Evolutionary conservation across 371 early-diverging fungal species (phyloP), one percentile per base, ranked within the genome.

Genomic region (Mycotypha africana): DNA sequence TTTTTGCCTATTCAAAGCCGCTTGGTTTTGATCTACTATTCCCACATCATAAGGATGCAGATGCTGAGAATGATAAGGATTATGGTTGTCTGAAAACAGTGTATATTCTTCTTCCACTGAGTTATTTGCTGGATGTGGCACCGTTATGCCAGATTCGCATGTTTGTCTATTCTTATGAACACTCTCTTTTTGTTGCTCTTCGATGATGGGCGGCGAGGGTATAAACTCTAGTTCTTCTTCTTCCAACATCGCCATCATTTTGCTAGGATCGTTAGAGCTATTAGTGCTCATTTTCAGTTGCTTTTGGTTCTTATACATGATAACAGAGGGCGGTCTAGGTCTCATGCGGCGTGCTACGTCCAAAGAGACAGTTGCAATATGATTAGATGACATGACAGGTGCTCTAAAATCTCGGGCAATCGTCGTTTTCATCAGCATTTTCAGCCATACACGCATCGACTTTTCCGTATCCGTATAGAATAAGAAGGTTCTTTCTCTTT

Each of bases 381-480:
- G 82, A 56, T 80, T 79, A 16, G 82, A 82, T 6, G 81, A 80
- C 48, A 84, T 73, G 26, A 84, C 85, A 28, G 85, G 85, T 11
- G 81, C 78, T 57, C 39, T 60, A 12, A 64, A 55, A 50, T 84
- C 81, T 9, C 83, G 67, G 16, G 74, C 67, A 53, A 86, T 86
- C 0, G 87, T 81, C n/a, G 83, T 76, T 47, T 86, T 86, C 74
- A 84, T 85, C 44, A 86, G 48, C 22, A 77, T 76, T 31, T 78
- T 82, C 21, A 84, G 61, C 85, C 85, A 86, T 1, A 56, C 56
- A 8, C 69, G 69, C 72, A 78, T 78, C 8, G 65, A 67, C 1
- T 67, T 58, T 38, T 76, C 70, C 14, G 76, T 75, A 23, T 84
- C 85, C 5, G 78, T 75, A 51, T 79, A 82, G 55, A 86, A 84